Conservation (phyloP, 805 yeast genomes). For the Babjeviella inositovora region DNA sequence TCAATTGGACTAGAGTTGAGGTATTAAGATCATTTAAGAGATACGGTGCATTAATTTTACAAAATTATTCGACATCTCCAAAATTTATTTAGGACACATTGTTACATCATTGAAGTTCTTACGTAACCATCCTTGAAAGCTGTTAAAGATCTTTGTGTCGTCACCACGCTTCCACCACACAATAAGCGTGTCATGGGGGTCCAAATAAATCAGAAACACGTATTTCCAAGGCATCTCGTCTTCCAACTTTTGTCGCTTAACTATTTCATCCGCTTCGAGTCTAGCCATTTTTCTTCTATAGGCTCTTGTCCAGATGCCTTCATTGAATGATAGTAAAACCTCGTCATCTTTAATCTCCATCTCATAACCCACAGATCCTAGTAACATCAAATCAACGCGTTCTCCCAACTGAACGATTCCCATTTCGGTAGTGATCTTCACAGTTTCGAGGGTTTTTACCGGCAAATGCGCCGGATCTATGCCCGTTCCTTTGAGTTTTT, state of each 20-base stretch:
- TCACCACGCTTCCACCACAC: conserved; percentile 9
- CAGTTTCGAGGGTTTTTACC: conserved; percentile 1
- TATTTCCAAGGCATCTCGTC: not conserved
- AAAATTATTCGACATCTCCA: not conserved
- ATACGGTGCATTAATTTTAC: not conserved
- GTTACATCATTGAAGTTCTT: conserved; percentile 2
- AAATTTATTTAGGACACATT: not conserved
- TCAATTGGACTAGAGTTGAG: conserved; percentile 1
- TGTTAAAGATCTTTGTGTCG: conserved; percentile 9
- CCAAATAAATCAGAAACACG: not conserved
- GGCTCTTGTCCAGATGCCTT: conserved; percentile 11
- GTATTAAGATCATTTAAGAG: too few species aligned
- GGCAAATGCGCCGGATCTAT: conserved; percentile 4
- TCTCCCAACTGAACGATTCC: not conserved
- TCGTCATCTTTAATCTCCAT: conserved; percentile 1
- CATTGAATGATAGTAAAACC: not conserved
- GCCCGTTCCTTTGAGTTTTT: not conserved
- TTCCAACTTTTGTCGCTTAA: conserved; percentile 1
- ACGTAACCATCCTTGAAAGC: conserved; percentile 9
- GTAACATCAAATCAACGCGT: not conserved
- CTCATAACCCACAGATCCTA: conserved; percentile 1
- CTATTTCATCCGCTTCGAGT: not conserved
- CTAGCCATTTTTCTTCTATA: conserved; percentile 5
- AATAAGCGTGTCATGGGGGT: not conserved
- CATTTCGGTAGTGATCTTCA: not conserved